Conservation (phyloP, 176 grass and related monocot species). For the Tillandsia fasciculata region DNA sequence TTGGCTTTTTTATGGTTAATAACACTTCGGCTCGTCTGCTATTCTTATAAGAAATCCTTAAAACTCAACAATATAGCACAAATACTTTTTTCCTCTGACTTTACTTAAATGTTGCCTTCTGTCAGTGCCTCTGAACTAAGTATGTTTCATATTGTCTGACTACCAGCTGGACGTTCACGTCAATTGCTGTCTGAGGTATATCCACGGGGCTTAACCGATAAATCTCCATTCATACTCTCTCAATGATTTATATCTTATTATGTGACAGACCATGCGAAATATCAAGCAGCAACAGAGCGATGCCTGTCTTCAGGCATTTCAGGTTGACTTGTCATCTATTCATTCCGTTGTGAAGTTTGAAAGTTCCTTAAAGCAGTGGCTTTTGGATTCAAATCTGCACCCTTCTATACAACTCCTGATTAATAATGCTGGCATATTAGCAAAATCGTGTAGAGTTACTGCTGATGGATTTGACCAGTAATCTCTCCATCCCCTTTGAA, state of each 20-base stretch:
- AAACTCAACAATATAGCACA: background rate
- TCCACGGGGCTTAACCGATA: constrained; percentile 10
- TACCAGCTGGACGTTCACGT: constrained; percentile 45
- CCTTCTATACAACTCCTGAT: constrained; percentile 74
- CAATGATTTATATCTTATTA: constrained; percentile 1
- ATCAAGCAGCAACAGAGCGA: constrained; percentile 41
- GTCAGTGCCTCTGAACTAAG: constrained; percentile 13
- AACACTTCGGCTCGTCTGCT: too few relatives aligned
- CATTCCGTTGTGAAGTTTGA: constrained; percentile 69
- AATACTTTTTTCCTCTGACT: background rate
- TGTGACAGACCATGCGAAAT: constrained; percentile 43
- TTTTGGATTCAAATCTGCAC: constrained; percentile 36
- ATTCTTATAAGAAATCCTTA: too few relatives aligned
- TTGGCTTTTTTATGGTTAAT: too few relatives aligned
- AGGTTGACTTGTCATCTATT: constrained; percentile 63
- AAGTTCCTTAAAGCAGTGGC: constrained; percentile 44
- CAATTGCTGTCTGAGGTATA: constrained; percentile 54
- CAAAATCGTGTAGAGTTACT: constrained; percentile 47
- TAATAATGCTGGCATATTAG: constrained; percentile 95
- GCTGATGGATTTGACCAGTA: constrained; percentile 73
- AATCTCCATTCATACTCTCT: background rate
- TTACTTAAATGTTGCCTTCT: background rate
- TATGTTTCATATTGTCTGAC: background rate
- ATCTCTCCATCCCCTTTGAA: constrained; percentile 18
- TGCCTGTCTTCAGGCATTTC: constrained; percentile 45